Conservation (phyloP, 1,284 basidiomycete genomes). For the Marasmius tenuissimus region DNA sequence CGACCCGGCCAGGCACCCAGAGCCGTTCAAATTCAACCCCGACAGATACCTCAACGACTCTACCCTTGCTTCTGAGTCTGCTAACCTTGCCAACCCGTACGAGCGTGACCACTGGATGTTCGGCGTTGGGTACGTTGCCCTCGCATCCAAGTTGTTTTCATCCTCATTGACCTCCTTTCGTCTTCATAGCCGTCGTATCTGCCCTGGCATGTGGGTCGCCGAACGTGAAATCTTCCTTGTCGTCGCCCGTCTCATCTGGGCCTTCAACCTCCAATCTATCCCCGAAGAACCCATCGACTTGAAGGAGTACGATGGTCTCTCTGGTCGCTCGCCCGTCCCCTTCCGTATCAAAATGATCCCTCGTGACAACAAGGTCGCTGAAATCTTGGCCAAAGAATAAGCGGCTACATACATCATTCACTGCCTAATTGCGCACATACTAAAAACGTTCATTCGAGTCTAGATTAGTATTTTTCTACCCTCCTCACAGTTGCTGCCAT, state of each 20-base stretch:
- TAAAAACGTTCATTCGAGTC: too few relatives aligned
- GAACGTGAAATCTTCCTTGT: conserved; percentile 25
- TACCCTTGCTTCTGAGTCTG: conserved; percentile 28
- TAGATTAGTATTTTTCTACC: too few relatives aligned
- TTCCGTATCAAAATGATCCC: conserved; percentile 26
- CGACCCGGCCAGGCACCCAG: conserved; percentile 33
- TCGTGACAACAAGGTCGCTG: conserved; percentile 11
- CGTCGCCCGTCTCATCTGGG: conserved; percentile 32
- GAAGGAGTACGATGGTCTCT: conserved; percentile 34
- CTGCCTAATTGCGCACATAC: too few relatives aligned
- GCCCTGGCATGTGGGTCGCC: conserved; percentile 32
- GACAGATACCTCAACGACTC: conserved; percentile 31
- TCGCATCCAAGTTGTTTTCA: too few relatives aligned
- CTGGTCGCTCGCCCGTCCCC: conserved; percentile 31
- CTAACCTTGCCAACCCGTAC: conserved; percentile 36
- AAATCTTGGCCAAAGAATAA: neutral
- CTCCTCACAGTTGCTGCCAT: too few relatives aligned
- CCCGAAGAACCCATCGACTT: conserved; percentile 32
- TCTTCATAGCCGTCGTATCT: conserved; percentile 26
- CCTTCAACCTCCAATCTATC: conserved; percentile 24
- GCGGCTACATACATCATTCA: too few relatives aligned
- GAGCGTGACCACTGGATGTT: conserved; percentile 46
- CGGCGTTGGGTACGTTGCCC: conserved; percentile 34
- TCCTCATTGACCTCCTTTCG: too few relatives aligned
- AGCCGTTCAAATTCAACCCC: conserved; percentile 25